Base-by-base conservation (phyloP, 1,284 basidiomycete genomes). In the Leucoagaricus sp. region DNA sequence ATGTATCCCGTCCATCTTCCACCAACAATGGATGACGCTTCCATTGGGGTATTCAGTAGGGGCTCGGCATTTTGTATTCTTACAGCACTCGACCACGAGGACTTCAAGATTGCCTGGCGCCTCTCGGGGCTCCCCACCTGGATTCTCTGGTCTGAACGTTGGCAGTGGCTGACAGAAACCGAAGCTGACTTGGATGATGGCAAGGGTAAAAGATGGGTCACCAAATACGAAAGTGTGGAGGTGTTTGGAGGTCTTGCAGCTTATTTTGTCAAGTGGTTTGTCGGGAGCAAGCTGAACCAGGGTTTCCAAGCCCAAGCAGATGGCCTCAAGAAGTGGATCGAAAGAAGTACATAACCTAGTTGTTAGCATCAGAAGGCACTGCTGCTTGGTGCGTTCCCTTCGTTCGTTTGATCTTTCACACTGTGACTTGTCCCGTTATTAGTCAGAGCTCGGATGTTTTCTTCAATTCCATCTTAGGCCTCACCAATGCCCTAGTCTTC, bases 181-280 rank as follows among this genome's bases (percentile, higher is more conserved):
- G 49, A 74, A 25, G 74, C 76, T 19, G 75, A 75, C 7, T 74
- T 72, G 15, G 60, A 58, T 2, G 76, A 72, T 26, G 84, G 80
- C 41, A 78, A 78, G 70, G 55, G 55, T 21, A 29, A 25, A 23
- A 46, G 49, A 47, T 23, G 41, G 21, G 28, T 52, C 29, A 85
- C 84, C 29, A 77, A 76, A 51, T 90, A 90, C 63, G 85, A 89
- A 67, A 83, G 80, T 4, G 70, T 78, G n/a, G 84, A 86, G 65
- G 80, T 81, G 29, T 88, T 89, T 58, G 68, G 67, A 10, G 87
- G 88, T 0, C 19, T 78, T 4, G 52, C 82, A 4, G 85, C 85
- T 33, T 84, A 85, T 61, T 3, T 84, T n/a, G 68, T 88, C 54
- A 76, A 74, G 62, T 70, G 74, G 48, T 75, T 83, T 53, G 62